A percentile compares a stretch with the other conserved stretches of the same genome.
Evolutionary conservation across 2,329 filamentous ascomycete species (phyloP).

Genomic region (Penicillium brevicompactum): DNA sequence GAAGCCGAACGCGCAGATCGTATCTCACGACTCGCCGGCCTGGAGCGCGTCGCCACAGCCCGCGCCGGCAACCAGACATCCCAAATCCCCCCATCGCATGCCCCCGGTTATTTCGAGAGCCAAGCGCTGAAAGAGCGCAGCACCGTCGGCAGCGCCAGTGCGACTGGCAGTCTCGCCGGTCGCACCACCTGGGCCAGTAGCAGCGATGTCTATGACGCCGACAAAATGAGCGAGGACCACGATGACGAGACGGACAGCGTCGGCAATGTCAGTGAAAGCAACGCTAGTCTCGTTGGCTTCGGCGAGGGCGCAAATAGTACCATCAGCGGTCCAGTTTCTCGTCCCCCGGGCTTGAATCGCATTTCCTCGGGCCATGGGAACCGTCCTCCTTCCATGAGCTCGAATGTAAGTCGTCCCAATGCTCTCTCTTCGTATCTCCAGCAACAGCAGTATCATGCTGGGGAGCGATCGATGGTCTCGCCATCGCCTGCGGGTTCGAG

Average conservation of each 20-base stretch:
- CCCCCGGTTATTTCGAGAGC: constrained; percentile 79
- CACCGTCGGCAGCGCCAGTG: constrained; percentile 88
- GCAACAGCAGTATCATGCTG: constrained; percentile 27
- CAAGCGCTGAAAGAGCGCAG: constrained; percentile 75
- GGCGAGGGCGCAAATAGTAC: constrained; percentile 89
- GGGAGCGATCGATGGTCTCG: constrained; percentile 46
- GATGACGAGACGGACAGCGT: constrained; percentile 66
- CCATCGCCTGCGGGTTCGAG: constrained; percentile 37
- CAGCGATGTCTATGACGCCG: constrained; percentile 59
- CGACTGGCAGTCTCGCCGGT: constrained; percentile 71
- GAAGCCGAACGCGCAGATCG: constrained; percentile 93
- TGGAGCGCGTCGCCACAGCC: constrained; percentile 81
- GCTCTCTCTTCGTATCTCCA: constrained; percentile 29
- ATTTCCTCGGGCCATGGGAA: constrained; percentile 32
- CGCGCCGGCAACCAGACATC: constrained; percentile 52
- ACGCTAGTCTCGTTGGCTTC: constrained; percentile 83
- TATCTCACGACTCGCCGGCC: constrained; percentile 90
- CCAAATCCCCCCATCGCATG: constrained; percentile 42
- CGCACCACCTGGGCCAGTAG: constrained; percentile 69
- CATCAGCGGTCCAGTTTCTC: constrained; percentile 74
- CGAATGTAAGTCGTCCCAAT: constrained; percentile 37
- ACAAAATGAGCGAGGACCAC: constrained; percentile 66
- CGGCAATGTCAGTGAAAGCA: constrained; percentile 80
- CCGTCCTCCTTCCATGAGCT: constrained; percentile 45
- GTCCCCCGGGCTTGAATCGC: constrained; percentile 52